phyloP scores from a whole-genome alignment of 306 rosid species.

The Hippophae tibetana region DNA sequence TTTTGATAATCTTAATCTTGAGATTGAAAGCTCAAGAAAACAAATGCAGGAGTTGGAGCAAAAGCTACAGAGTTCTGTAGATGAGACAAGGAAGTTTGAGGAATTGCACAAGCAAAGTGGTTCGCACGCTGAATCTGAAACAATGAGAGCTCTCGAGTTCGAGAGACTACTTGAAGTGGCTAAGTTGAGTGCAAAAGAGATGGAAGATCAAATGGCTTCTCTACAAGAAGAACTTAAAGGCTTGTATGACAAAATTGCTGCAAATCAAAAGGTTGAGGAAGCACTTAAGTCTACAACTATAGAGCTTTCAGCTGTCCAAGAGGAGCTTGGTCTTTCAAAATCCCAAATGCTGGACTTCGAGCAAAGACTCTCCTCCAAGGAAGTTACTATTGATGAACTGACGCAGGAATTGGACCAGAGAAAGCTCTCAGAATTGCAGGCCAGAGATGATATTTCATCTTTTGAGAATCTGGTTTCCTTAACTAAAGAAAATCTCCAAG shows the following conservation, averaged over 20 bases:
- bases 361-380: constrained; percentile 48
- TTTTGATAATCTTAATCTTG: constrained; percentile 42
- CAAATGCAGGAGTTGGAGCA: constrained; percentile 55
- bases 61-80: constrained; percentile 43
- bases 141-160: constrained; percentile 51
- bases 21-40: constrained; percentile 64
- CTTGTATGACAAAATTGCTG: constrained; percentile 50
- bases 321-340: constrained; percentile 54
- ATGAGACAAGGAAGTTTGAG: constrained; percentile 59
- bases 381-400: constrained; percentile 44
- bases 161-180: constrained; percentile 70
- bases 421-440: constrained; percentile 54
- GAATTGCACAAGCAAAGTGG: constrained; percentile 84
- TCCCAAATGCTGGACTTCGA: constrained; percentile 50
- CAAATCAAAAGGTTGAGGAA: constrained; percentile 63
- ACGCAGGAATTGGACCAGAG: constrained; percentile 39
- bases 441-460: constrained; percentile 66
- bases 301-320: constrained; percentile 60
- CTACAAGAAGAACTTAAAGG: constrained; percentile 72
- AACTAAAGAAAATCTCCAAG: constrained; percentile 61
- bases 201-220: constrained; percentile 58
- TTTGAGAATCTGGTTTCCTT: constrained; percentile 44
- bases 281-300: constrained; percentile 53
- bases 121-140: constrained; percentile 63
- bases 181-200: constrained; percentile 40